phyloP scores from a whole-genome alignment of 2,329 filamentous ascomycete genomes.

The Tolypocladium paradoxum region DNA sequence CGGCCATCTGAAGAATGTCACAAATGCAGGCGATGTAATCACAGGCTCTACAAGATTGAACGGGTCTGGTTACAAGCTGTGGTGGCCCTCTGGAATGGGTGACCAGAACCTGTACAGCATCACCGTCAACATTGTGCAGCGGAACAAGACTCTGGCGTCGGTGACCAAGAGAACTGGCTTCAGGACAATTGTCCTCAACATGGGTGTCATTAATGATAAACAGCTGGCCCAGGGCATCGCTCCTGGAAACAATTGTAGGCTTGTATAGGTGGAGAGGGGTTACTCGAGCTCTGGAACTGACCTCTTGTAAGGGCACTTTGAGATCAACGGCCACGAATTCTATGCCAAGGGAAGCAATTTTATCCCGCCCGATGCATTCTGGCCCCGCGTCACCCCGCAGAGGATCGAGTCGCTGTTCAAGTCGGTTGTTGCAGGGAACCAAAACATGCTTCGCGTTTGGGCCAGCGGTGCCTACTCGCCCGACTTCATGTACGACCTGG shows the following conservation, averaged over 20 bases:
- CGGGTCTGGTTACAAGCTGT: slow-evolving; percentile 36
- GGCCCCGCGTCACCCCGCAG: slow-evolving; percentile 35
- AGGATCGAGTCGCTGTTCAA: slow-evolving; percentile 37
- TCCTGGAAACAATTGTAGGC: slow-evolving; percentile 24
- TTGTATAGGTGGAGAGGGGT: no score
- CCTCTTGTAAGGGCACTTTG: slow-evolving; percentile 40
- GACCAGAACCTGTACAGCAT: slow-evolving; percentile 46
- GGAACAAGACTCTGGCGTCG: slow-evolving; percentile 14
- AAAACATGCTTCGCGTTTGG: slow-evolving; percentile 57
- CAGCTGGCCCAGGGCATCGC: slow-evolving; percentile 41
- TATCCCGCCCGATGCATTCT: slow-evolving; percentile 10
- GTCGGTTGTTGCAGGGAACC: slow-evolving; percentile 41
- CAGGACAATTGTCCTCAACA: slow-evolving; percentile 50
- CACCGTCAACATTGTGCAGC: slow-evolving; percentile 34
- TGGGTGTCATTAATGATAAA: slow-evolving; percentile 38
- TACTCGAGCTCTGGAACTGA: no score
- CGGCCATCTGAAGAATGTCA: slow-evolving; percentile 20
- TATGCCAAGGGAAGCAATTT: slow-evolving; percentile 31
- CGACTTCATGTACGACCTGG: slow-evolving; percentile 52
- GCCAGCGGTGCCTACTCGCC: slow-evolving; percentile 48
- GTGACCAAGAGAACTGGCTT: slow-evolving; percentile 48
- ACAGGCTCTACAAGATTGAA: slow-evolving; percentile 35
- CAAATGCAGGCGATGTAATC: slow-evolving; percentile 29
- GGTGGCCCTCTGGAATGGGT: slow-evolving; percentile 51
- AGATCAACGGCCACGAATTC: slow-evolving; percentile 53